Conservation (phyloP, 352 stramenopile genomes). For the Peronosclerospora sorghi region DNA sequence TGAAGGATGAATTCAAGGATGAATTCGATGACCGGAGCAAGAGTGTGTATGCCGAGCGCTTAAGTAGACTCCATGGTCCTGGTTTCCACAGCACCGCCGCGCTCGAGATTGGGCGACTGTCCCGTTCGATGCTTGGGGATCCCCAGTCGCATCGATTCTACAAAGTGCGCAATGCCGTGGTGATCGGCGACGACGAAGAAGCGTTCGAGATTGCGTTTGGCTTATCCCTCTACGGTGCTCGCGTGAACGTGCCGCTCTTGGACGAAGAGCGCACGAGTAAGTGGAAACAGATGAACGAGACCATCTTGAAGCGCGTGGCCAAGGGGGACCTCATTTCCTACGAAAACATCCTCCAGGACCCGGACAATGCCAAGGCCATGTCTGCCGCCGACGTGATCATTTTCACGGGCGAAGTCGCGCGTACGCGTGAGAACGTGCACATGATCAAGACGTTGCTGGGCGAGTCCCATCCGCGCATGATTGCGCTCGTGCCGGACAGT, state of each 20-base stretch:
- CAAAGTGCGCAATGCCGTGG: constrained; percentile 37
- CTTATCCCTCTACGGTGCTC: constrained; percentile 49
- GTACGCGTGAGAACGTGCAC: constrained; percentile 41
- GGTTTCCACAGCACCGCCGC: neutral
- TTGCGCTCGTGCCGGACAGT: constrained; percentile 40
- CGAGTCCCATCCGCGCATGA: constrained; percentile 37
- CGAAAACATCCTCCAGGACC: constrained; percentile 52
- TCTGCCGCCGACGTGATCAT: constrained; percentile 43
- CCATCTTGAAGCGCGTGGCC: constrained; percentile 31
- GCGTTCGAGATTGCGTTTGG: constrained; percentile 54
- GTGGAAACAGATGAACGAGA: constrained; percentile 53
- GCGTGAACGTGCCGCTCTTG: constrained; percentile 48
- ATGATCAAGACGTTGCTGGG: constrained; percentile 33
- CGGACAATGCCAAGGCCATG: constrained; percentile 25
- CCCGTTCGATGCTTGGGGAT: too few species aligned
- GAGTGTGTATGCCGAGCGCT: constrained; percentile 4
- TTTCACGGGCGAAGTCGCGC: constrained; percentile 41
- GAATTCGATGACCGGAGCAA: constrained; percentile 6
- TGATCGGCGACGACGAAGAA: constrained; percentile 53
- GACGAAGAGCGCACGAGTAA: constrained; percentile 46
- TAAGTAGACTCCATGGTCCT: neutral
- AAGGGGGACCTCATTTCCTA: constrained; percentile 57
- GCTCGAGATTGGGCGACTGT: too few species aligned
- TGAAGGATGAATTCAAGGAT: constrained; percentile 6
- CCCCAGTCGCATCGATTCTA: constrained; percentile 17